Percentiles rank a stretch among this genome's conserved stretches.
phyloP scores from a whole-genome alignment of 2,329 filamentous ascomycete genomes.

The Beauveria rudraprayagi region DNA sequence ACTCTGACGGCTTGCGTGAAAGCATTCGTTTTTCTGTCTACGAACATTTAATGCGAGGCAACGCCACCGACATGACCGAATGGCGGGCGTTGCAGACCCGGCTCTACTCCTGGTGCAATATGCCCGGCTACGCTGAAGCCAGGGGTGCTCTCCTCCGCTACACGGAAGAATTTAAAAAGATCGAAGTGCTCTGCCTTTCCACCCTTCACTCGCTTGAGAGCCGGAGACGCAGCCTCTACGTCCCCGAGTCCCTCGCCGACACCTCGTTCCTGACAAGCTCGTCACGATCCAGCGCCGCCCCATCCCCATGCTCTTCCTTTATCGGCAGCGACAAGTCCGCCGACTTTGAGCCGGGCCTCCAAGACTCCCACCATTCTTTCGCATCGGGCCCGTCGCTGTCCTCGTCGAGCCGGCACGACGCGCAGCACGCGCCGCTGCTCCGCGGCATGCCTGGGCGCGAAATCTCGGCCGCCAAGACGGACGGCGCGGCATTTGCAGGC shows the following conservation, averaged over 20 bases:
- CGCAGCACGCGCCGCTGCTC: constrained; percentile 32
- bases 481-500: constrained; percentile 26
- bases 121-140: constrained; percentile 22
- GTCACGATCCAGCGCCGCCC: neutral
- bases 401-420: neutral
- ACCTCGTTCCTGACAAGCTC: neutral
- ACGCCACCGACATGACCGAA: constrained; percentile 15
- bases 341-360: neutral
- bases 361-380: neutral
- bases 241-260: neutral
- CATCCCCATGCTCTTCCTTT: neutral
- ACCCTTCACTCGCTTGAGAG: neutral
- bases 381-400: neutral
- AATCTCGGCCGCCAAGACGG: constrained; percentile 29
- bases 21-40: constrained; percentile 29
- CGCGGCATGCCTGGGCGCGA: constrained; percentile 32
- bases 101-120: constrained; percentile 26
- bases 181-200: constrained; percentile 19
- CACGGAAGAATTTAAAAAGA: constrained; percentile 25
- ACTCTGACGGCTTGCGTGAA: constrained; percentile 24
- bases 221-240: neutral
- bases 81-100: constrained; percentile 22
- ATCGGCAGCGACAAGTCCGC: neutral
- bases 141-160: constrained; percentile 24
- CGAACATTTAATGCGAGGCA: constrained; percentile 24